Conservation (phyloP, 192 early-diverging fungal species). For the Rhizophagus clarus region DNA sequence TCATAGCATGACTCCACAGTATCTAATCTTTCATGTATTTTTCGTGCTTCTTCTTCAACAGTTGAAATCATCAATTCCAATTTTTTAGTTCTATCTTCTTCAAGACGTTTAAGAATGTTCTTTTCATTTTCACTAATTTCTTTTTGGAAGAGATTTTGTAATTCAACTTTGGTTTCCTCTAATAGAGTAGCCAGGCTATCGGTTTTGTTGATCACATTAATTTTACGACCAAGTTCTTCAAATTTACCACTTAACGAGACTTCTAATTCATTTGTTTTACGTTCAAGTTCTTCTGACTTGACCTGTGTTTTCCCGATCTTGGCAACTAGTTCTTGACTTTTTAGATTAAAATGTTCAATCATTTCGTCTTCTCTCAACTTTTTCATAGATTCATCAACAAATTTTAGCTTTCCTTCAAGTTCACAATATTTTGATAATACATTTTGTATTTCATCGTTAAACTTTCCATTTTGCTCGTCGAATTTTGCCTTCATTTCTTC, state of each 20-base stretch:
- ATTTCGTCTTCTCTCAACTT: background rate
- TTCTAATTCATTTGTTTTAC: background rate
- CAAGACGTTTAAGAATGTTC: background rate
- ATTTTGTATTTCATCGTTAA: background rate
- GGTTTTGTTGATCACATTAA: background rate
- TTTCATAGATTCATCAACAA: background rate
- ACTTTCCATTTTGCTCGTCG: background rate
- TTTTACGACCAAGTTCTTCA: background rate
- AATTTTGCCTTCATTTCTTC: background rate
- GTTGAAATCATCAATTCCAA: background rate
- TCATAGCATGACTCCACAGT: background rate
- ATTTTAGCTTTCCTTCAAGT: background rate
- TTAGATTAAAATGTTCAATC: background rate
- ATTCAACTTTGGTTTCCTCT: background rate
- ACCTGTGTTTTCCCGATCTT: background rate
- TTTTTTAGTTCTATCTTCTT: background rate
- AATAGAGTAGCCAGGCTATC: background rate
- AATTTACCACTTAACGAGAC: background rate
- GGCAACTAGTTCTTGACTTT: background rate
- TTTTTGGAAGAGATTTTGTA: background rate
- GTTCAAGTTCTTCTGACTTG: background rate
- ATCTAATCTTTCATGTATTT: background rate
- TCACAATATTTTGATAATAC: background rate
- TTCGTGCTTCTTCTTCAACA: background rate
- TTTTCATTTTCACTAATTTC: background rate